Evolutionary conservation across 306 rosid genomes (phyloP).

Genomic region (Neltuma alba): DNA sequence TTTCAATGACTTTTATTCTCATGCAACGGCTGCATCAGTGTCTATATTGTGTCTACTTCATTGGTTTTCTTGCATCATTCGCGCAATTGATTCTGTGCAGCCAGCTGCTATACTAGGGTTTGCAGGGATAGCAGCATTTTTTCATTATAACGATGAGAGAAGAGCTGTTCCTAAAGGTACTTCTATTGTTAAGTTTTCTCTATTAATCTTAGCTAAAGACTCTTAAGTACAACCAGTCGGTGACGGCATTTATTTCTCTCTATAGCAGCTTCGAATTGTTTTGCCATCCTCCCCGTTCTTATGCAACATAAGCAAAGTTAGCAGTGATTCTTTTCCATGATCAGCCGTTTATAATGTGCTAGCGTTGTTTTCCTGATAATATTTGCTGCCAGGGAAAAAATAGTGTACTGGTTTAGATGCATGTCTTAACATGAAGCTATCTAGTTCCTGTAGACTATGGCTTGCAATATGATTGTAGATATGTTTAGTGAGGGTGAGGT

Average conservation of each 20-base stretch:
- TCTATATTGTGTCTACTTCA: background rate
- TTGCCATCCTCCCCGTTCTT: slow-evolving; percentile 6
- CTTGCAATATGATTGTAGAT: background rate
- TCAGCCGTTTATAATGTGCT: slow-evolving; percentile 10
- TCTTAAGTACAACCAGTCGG: slow-evolving; percentile 5
- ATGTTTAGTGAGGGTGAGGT: background rate
- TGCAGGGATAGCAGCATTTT: slow-evolving; percentile 67
- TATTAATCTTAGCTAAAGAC: background rate
- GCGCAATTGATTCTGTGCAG: slow-evolving; percentile 47
- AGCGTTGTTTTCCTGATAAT: slow-evolving; percentile 23
- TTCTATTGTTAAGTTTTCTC: background rate
- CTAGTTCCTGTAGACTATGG: slow-evolving; percentile 9
- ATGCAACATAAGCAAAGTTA: background rate
- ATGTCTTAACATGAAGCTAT: background rate
- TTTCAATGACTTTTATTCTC: background rate
- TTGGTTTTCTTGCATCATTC: slow-evolving; percentile 15
- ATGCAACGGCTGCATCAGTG: background rate
- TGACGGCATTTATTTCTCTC: slow-evolving; percentile 5
- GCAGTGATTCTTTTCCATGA: background rate
- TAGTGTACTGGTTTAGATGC: background rate
- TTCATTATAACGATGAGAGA: slow-evolving; percentile 82
- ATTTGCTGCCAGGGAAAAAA: background rate
- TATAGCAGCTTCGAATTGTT: background rate
- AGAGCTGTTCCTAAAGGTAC: slow-evolving; percentile 81
- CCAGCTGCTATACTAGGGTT: slow-evolving; percentile 68